Evolutionary conservation across 2,329 filamentous ascomycete species (phyloP), one percentile per base, ranked within the genome.

Genomic region (Claviceps spartinae): DNA sequence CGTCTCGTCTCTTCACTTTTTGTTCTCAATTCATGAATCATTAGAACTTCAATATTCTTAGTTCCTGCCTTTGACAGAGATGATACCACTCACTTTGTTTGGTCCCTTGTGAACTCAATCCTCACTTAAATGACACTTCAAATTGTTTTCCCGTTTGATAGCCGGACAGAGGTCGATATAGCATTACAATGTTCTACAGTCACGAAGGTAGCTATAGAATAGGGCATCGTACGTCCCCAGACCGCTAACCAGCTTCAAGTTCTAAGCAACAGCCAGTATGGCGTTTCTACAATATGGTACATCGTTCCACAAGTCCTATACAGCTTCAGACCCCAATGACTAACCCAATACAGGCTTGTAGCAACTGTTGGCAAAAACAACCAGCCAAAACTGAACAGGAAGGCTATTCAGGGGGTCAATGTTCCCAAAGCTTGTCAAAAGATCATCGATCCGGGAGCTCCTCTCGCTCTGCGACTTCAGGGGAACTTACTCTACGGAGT

Each of bases 231-330:
- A 13, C 11, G 13, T 22, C 30, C 34, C 0, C 4, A 20, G 24
- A 9, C 16, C 40, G 13, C 62, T 69, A 45, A 71, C 59, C 20
- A 9, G 22, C 44, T 16, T n/a, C 20, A 11, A 84, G 81, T 98
- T 54, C 79, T 98, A 52, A 93, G 83, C 3, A 91, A 79, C 56
- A 82, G 82, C 63, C 85, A 93, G 65, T 86, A 96, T 78, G 93
- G 93, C 52, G 86, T 98, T 53, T 86, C 91, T 14, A 98, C 91
- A 2, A 84, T 98, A 54, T 98, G 93, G 91, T 95, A 74, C 62
- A 78, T 62, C 24, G 22, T 18, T 20, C 3, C 5, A 2, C 6
- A 7, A 20, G 4, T 5, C 4, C 1, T 14, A n/a, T 13, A 34
- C n/a, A 24, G 22, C n/a, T 14, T 18, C 11, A 9, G 14, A 20